These are phyloP conservation scores for Apiotrichum sp. DNA, from an alignment of 1,284 basidiomycete species.

Conservation along the genomic window DNA sequence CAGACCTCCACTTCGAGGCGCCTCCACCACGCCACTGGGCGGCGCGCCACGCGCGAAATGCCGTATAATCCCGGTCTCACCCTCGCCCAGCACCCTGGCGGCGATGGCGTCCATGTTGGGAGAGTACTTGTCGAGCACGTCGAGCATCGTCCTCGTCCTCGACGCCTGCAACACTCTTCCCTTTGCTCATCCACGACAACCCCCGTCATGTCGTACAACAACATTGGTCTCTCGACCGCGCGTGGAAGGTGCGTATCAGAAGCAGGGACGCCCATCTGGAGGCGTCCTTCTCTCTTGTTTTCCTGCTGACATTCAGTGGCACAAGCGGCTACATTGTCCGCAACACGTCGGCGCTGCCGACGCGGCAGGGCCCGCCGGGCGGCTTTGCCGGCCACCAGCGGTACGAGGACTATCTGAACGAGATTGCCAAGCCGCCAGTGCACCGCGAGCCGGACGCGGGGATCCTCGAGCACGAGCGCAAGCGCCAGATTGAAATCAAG, in stretches of 20 bases:
- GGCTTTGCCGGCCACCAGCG: constrained; percentile 50
- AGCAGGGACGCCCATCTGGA: too few relatives aligned
- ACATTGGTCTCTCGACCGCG: constrained; percentile 69
- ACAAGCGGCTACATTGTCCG: constrained; percentile 92
- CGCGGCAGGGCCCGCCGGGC: constrained; percentile 60
- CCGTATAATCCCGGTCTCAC: constrained; percentile 6
- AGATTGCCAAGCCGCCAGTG: constrained; percentile 61
- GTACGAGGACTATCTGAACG: constrained; percentile 58
- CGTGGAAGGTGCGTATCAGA: constrained; percentile 65
- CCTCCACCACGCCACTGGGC: constrained; percentile 4
- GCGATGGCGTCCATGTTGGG: too few relatives aligned
- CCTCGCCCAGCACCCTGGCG: too few relatives aligned
- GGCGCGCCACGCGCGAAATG: constrained; percentile 10
- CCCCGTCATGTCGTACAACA: constrained; percentile 48
- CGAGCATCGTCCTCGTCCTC: too few relatives aligned
- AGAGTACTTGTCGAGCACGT: too few relatives aligned
- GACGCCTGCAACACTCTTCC: too few relatives aligned
- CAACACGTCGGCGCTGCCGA: constrained; percentile 74
- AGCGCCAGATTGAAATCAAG: constrained; percentile 85
- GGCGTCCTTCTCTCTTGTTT: too few relatives aligned
- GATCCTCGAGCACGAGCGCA: constrained; percentile 94
- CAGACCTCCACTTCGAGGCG: constrained; percentile 2
- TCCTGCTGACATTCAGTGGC: constrained; percentile 54
- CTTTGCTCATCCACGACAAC: constrained; percentile 8
- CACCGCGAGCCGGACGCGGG: constrained; percentile 85